Base-by-base conservation (phyloP, 2,329 filamentous ascomycete genomes). In the Blastomyces gilchristii region DNA sequence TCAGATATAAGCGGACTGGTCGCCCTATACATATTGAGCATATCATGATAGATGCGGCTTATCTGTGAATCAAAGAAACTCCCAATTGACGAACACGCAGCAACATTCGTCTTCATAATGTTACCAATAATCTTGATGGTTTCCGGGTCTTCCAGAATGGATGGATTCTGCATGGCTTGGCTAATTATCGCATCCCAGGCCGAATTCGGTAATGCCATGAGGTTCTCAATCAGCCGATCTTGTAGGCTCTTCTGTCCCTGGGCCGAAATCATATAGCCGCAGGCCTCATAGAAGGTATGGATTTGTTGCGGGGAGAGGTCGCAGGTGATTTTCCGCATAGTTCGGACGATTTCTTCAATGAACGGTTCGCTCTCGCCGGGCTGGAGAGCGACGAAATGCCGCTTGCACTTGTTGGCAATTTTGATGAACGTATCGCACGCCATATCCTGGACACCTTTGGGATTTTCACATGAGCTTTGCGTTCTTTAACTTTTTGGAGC, bases 41-140 rank as follows among this genome's bases (percentile, higher is more conserved):
- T 97, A 74, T 99, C 94, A 69, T 95, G 87, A 76, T 97, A 99
- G 69, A 99, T 97, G 63, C 91, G 88, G 50, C 93, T 94, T 69
- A 99, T 96, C 74, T 99, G 94, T 14, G 94, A 93, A 72, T 96
- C 97, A 77, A 99, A 99, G 78, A 97, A 99, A 61, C 90, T 87
- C 43, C 95, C 94, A 64, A 99, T 94, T 0, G 94, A 97, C 45
- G 90, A 90, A 76, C 94, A 99, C 45, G 94, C 94, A n/a, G 95
- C 93, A 4, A 99, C 94, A 71, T 99, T 99, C 0, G 94, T 99
- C 84, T 99, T 99, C 94, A 99, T 99, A 74, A 99, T 97, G 78
- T 99, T 99, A 68, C 94, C 94, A 66, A 99, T 92, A 68, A 99
- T 87, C 81, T 99, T 99, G 80, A 99, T 97, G 0, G 92, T 96